Evolutionary conservation across 768 basidiomycete genomes (phyloP).

Genomic region (Pleurotus cornucopiae): DNA sequence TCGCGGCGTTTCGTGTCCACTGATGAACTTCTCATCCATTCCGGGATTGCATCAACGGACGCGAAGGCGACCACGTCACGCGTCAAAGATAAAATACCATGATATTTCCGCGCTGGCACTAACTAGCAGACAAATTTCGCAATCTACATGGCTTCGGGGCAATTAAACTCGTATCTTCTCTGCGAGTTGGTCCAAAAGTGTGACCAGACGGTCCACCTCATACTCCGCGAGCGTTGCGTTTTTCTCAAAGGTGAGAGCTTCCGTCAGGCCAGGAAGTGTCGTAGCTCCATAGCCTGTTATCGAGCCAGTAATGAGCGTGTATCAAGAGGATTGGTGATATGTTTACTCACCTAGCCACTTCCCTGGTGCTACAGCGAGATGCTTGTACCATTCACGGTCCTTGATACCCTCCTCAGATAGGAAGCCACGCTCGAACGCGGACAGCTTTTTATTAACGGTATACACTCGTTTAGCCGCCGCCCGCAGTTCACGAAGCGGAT

Average conservation of each 20-base stretch:
- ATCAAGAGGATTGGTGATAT: too few species aligned
- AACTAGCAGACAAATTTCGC: not conserved
- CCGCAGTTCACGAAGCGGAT: constrained; percentile 41
- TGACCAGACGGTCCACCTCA: constrained; percentile 55
- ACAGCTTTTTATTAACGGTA: constrained; percentile 61
- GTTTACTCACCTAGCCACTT: constrained; percentile 65
- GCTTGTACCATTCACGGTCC: constrained; percentile 81
- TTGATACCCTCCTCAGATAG: constrained; percentile 74
- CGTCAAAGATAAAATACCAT: constrained; percentile 2
- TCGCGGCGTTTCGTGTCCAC: not conserved
- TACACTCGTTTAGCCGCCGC: constrained; percentile 56
- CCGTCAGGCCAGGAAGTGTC: constrained; percentile 75
- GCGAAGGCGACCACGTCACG: constrained; percentile 1
- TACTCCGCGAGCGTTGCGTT: constrained; percentile 55
- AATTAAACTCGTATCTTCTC: constrained; percentile 23
- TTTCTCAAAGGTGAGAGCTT: constrained; percentile 68
- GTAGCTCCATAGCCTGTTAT: constrained; percentile 75
- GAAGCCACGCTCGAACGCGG: constrained; percentile 74
- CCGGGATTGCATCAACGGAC: not conserved
- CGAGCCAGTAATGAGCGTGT: not conserved
- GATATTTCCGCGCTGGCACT: constrained; percentile 2
- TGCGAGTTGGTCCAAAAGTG: constrained; percentile 51
- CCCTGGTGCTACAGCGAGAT: constrained; percentile 84
- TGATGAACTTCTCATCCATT: not conserved
- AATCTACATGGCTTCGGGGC: constrained; percentile 5